Evolutionary conservation across 116 monocot species (phyloP).

Genomic region (Zostera marina): DNA sequence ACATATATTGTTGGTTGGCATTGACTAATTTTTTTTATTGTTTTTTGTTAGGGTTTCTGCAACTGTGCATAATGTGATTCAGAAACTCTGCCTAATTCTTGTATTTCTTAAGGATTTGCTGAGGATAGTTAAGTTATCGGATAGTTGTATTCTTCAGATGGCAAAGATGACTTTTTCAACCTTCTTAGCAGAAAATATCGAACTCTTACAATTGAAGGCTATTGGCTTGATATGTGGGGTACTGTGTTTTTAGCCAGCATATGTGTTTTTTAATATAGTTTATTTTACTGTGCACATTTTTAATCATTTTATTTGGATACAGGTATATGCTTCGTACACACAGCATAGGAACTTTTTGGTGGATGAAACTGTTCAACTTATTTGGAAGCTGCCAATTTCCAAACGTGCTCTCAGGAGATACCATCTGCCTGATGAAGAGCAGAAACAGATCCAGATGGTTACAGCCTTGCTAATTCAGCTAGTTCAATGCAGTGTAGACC

Average conservation of each 20-base stretch:
- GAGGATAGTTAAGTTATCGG: slow-evolving; percentile 55
- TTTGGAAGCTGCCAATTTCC: slow-evolving; percentile 76
- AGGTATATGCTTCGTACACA: slow-evolving; percentile 77
- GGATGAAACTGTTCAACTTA: slow-evolving; percentile 85
- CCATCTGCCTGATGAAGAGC: slow-evolving; percentile 90
- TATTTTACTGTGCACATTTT: neutral
- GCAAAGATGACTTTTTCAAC: slow-evolving; percentile 79
- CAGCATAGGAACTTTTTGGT: slow-evolving; percentile 80
- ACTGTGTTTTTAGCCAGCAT: neutral
- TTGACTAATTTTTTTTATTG: slow-evolving; percentile 1
- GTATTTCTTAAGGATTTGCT: slow-evolving; percentile 83
- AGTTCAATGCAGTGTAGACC: slow-evolving; percentile 66
- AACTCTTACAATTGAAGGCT: slow-evolving; percentile 89
- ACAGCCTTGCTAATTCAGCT: slow-evolving; percentile 89
- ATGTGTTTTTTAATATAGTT: slow-evolving; percentile 2
- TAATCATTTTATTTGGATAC: slow-evolving; percentile 2
- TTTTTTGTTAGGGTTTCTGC: slow-evolving; percentile 45
- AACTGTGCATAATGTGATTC: slow-evolving; percentile 43
- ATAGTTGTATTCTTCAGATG: slow-evolving; percentile 90
- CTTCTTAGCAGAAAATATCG: slow-evolving; percentile 89
- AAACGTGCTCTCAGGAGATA: slow-evolving; percentile 69
- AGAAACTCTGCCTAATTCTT: slow-evolving; percentile 80
- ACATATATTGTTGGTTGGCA: no score
- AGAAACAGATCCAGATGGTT: slow-evolving; percentile 98
- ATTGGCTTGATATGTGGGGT: slow-evolving; percentile 76